These are phyloP conservation scores for Nakazawaea ambrosiae DNA, from an alignment of 805 yeast species.

Conservation along the genomic window DNA sequence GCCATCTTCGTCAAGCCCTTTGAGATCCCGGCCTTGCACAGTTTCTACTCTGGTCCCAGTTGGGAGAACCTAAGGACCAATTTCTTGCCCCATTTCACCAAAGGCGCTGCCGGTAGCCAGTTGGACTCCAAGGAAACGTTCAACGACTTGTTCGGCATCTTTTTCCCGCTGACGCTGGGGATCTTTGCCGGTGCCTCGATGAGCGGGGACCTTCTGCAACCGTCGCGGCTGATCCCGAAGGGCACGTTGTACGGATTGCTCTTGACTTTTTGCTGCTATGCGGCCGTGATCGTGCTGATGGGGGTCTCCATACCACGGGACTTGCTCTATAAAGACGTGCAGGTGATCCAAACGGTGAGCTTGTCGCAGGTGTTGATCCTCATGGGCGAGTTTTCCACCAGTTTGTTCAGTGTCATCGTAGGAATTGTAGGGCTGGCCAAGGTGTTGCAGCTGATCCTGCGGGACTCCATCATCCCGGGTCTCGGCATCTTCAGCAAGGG, in stretches of 20 bases:
- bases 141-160: conserved; percentile 83
- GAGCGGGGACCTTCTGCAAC: conserved; percentile 88
- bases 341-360: conserved; percentile 78
- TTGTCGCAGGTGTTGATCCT: conserved; percentile 61
- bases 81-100: conserved; percentile 72
- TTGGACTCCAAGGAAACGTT: conserved; percentile 60
- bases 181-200: conserved; percentile 97
- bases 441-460: conserved; percentile 83
- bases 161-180: conserved; percentile 98
- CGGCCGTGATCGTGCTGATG: conserved; percentile 74
- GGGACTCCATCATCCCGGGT: conserved; percentile 84
- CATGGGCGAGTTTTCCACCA: conserved; percentile 87
- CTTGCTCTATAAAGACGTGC: conserved; percentile 70
- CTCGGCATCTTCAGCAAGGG: conserved; percentile 51
- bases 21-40: conserved; percentile 38
- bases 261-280: conserved; percentile 70
- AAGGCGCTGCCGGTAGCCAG: conserved; percentile 90
- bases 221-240: conserved; percentile 83
- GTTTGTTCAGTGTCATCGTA: conserved; percentile 87
- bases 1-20: conserved; percentile 62
- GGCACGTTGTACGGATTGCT: conserved; percentile 88
- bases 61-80: conserved; percentile 63
- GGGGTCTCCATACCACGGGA: conserved; percentile 78
- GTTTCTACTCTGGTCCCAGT: conserved; percentile 63
- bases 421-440: conserved; percentile 96